Conservation (phyloP, 1,284 basidiomycete genomes). For the Neolentinus lepideus region DNA sequence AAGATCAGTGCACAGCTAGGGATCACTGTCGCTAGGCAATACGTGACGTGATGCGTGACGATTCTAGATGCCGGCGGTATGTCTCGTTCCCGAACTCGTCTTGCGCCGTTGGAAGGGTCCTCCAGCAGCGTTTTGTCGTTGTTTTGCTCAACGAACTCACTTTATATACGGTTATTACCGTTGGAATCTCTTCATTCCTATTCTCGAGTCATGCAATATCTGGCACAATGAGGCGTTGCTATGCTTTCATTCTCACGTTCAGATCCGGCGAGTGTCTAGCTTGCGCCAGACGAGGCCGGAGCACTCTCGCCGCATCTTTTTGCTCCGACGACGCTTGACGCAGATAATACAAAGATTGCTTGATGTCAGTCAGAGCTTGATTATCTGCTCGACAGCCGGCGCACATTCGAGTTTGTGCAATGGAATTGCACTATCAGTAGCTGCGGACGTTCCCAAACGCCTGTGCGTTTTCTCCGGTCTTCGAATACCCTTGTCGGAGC, state of each 20-base stretch:
- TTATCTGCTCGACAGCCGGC: no score
- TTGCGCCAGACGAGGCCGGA: background rate
- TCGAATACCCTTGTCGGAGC: no score
- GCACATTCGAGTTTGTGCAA: no score
- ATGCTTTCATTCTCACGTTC: background rate
- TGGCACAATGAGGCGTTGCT: background rate
- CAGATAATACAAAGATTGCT: no score
- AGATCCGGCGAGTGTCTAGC: background rate
- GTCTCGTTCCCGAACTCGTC: background rate
- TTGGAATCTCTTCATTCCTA: background rate
- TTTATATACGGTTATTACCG: background rate
- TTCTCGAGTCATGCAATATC: background rate
- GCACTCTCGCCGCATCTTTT: background rate
- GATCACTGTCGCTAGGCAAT: background rate
- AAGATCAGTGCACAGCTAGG: no score
- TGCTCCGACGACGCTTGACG: no score
- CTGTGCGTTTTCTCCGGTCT: no score
- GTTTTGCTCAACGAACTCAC: background rate
- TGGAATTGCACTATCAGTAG: no score
- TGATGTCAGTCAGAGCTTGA: no score
- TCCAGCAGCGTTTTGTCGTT: background rate
- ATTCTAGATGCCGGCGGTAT: background rate
- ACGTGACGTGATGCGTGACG: background rate
- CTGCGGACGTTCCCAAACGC: no score
- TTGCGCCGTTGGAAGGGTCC: background rate